These are phyloP conservation scores for Populus hybrid DNA, from an alignment of 441 rosid species.

Conservation along the genomic window DNA sequence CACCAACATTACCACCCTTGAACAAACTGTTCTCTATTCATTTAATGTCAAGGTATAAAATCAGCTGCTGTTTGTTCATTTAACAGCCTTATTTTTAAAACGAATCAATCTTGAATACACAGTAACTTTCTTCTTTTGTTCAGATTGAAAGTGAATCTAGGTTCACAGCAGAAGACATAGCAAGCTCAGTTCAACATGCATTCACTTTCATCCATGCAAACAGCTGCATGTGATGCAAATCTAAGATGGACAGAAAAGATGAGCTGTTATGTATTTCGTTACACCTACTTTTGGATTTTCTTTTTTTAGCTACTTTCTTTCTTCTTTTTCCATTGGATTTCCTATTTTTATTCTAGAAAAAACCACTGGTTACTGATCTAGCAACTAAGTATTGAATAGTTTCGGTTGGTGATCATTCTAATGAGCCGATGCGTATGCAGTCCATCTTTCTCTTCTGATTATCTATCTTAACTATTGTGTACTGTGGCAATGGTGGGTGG, in stretches of 20 bases:
- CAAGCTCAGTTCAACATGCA: constrained; percentile 82
- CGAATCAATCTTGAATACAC: neutral
- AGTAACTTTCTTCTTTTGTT: neutral
- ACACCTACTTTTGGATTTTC: too few relatives aligned
- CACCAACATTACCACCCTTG: constrained; percentile 89
- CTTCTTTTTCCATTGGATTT: neutral
- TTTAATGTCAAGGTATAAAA: constrained; percentile 76
- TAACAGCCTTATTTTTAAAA: neutral
- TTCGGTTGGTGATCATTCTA: neutral
- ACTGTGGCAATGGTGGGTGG: neutral
- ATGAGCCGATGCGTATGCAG: too few relatives aligned
- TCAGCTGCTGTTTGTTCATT: neutral
- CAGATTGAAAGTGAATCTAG: constrained; percentile 68
- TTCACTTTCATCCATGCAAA: constrained; percentile 82
- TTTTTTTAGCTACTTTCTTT: neutral
- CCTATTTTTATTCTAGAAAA: neutral
- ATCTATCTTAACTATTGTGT: too few relatives aligned
- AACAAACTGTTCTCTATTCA: constrained; percentile 91
- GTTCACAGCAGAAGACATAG: constrained; percentile 84
- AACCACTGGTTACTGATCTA: neutral
- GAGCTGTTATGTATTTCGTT: too few relatives aligned
- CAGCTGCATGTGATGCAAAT: constrained; percentile 36
- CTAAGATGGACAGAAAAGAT: neutral
- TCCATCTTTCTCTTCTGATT: too few relatives aligned
- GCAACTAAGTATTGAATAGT: neutral